Conservation (phyloP, 129 eudicot species). For the Calendula officinalis region DNA sequence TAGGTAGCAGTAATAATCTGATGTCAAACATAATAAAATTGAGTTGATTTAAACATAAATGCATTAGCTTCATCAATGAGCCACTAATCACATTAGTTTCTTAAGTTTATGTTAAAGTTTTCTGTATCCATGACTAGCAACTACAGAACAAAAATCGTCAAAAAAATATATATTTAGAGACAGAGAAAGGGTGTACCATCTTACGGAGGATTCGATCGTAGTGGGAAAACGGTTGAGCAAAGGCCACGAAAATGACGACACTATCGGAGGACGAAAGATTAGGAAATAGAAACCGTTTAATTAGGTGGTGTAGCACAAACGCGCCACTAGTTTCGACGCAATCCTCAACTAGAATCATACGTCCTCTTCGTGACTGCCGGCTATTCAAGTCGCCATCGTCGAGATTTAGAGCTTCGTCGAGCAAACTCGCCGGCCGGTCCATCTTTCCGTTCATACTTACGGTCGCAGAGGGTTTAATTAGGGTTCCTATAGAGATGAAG, state of each 20-base stretch:
- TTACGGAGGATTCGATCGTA: constrained; percentile 92
- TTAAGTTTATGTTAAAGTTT: neutral
- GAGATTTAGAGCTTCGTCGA: constrained; percentile 58
- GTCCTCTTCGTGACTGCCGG: constrained; percentile 25
- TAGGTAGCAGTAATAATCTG: neutral
- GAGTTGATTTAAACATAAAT: too few relatives aligned
- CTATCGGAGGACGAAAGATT: constrained; percentile 37
- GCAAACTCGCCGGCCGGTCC: constrained; percentile 47
- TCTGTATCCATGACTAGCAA: constrained; percentile 1
- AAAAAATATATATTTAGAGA: neutral
- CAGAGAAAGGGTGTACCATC: constrained; percentile 42
- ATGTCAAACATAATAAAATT: too few relatives aligned
- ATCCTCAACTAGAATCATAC: constrained; percentile 64
- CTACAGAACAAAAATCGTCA: constrained; percentile 3
- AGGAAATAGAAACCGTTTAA: constrained; percentile 65
- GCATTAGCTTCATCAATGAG: too few relatives aligned
- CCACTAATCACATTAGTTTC: constrained; percentile 4
- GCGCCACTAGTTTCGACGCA: constrained; percentile 87
- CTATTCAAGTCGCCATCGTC: constrained; percentile 21
- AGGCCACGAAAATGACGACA: constrained; percentile 62
- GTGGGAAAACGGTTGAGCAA: constrained; percentile 89
- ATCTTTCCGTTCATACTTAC: constrained; percentile 22
- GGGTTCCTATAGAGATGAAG: constrained; percentile 25
- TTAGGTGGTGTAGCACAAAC: constrained; percentile 74
- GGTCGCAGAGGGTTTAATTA: constrained; percentile 22